phyloP scores from a whole-genome alignment of 176 grass and related monocot genomes.

The Elymus sibiricus region DNA sequence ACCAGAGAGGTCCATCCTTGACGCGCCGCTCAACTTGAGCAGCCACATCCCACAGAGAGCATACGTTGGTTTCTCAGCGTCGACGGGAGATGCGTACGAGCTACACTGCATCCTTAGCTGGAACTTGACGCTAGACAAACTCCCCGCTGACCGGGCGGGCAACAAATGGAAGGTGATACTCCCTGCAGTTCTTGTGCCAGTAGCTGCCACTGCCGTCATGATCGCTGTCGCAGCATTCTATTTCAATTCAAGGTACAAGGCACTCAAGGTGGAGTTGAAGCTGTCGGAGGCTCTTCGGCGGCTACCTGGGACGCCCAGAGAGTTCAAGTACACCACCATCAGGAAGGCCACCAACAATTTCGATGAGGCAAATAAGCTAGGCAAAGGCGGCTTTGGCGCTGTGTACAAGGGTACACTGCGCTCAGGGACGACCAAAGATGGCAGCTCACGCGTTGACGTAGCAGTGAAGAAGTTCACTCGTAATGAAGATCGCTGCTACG shows the following conservation, averaged over 20 bases:
- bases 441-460: not conserved
- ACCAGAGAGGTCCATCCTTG: not conserved
- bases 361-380: not conserved
- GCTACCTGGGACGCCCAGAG: not conserved
- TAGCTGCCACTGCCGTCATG: too few relatives aligned
- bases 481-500: not conserved
- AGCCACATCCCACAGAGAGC: not conserved
- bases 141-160: too few relatives aligned
- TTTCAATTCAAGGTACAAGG: too few relatives aligned
- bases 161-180: too few relatives aligned
- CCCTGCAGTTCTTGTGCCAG: too few relatives aligned
- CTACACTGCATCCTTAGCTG: not conserved
- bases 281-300: not conserved
- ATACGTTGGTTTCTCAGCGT: not conserved
- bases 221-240: too few relatives aligned
- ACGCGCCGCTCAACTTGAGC: not conserved
- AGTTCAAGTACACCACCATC: not conserved
- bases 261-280: not conserved
- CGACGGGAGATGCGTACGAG: not conserved
- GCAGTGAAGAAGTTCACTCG: conserved; percentile 19
- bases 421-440: not conserved
- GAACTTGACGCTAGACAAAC: not conserved
- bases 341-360: conserved; percentile 5
- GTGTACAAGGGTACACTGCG: not conserved
- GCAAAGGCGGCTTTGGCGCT: not conserved